These are phyloP conservation scores for Neurospora africana DNA, from an alignment of 495 filamentous ascomycete genomes.

Conservation along the genomic window DNA sequence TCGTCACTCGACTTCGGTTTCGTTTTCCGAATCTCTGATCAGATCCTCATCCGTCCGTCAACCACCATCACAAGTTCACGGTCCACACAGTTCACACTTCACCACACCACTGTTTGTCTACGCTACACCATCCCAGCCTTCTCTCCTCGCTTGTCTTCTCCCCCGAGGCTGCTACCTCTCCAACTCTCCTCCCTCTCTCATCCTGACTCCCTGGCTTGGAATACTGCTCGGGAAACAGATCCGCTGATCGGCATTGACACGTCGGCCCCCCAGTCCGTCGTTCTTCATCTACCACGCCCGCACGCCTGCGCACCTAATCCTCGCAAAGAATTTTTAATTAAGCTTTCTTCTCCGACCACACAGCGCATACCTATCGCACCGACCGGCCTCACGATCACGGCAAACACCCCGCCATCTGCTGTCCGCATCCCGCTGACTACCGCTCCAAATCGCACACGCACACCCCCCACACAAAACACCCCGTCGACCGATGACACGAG, in stretches of 20 bases:
- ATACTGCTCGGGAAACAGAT: not conserved
- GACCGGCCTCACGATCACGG: not conserved
- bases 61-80: not conserved
- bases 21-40: not conserved
- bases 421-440: not conserved
- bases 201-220: not conserved
- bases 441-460: not conserved
- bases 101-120: not conserved
- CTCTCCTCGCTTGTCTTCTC: not conserved
- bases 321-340: not conserved
- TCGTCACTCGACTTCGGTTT: not conserved
- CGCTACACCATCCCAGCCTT: not conserved
- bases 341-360: not conserved
- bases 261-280: not conserved
- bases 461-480: not conserved
- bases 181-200: not conserved
- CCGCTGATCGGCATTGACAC: not conserved
- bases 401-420: not conserved
- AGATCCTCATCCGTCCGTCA: not conserved
- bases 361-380: not conserved
- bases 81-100: not conserved
- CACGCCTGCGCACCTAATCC: not conserved
- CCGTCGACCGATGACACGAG: conserved; percentile 18
- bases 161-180: not conserved
- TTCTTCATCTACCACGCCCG: not conserved